Conservation (phyloP, 345 rosid species). For the Erodium maritimum region DNA sequence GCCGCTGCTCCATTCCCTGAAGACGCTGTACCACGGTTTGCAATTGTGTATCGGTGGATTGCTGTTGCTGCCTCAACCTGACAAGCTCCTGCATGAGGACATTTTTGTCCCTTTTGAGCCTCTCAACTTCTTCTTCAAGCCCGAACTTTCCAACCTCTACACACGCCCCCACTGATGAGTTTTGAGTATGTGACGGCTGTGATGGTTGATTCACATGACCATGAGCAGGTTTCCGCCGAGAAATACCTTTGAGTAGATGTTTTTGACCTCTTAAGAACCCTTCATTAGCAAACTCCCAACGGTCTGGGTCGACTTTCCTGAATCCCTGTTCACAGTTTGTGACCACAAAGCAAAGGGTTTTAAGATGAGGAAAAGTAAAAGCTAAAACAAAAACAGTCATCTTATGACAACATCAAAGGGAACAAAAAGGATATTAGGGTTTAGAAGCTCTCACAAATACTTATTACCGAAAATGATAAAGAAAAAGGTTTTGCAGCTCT, state of each 20-base stretch:
- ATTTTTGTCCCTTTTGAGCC: constrained; percentile 49
- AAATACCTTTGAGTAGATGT: constrained; percentile 30
- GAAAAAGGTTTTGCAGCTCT: too few relatives aligned
- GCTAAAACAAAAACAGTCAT: neutral
- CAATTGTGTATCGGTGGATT: constrained; percentile 34
- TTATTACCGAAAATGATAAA: neutral
- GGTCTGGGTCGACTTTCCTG: constrained; percentile 44
- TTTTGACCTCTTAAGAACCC: constrained; percentile 34
- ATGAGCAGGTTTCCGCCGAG: constrained; percentile 32
- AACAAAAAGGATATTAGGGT: neutral
- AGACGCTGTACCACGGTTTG: constrained; percentile 37
- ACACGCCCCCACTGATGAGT: constrained; percentile 25
- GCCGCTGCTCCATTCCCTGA: constrained; percentile 47
- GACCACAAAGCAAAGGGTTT: neutral
- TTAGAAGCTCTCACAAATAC: neutral
- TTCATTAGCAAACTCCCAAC: constrained; percentile 47
- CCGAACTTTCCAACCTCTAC: constrained; percentile 53
- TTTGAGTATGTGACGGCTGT: constrained; percentile 23
- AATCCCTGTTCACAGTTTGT: constrained; percentile 24
- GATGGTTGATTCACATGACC: constrained; percentile 27
- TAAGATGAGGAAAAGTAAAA: neutral
- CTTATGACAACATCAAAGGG: too few relatives aligned
- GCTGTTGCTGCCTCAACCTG: constrained; percentile 42
- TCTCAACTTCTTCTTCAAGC: constrained; percentile 46
- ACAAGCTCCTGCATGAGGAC: constrained; percentile 49